Conservation (phyloP, 805 yeast genomes). For the Wickerhamiella siamensis region DNA sequence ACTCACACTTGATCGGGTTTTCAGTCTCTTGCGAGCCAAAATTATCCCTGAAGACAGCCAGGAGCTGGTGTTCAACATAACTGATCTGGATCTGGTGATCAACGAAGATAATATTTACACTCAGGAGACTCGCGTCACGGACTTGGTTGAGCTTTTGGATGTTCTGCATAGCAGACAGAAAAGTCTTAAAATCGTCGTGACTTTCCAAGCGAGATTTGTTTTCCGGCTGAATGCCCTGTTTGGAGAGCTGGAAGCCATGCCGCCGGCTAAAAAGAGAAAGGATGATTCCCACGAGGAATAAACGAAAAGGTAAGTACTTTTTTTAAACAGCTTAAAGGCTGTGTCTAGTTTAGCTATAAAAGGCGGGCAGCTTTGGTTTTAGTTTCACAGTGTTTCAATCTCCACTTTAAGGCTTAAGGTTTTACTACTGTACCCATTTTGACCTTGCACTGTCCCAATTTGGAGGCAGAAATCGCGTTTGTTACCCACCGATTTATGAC, state of each 20-base stretch:
- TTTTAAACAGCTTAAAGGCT: neutral
- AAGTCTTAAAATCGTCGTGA: constrained; percentile 8
- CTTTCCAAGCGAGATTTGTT: constrained; percentile 12
- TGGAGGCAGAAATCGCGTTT: too few species aligned
- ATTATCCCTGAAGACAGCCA: neutral
- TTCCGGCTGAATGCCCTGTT: constrained; percentile 12
- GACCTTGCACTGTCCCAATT: too few species aligned
- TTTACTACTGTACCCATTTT: too few species aligned
- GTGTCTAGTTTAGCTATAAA: too few species aligned
- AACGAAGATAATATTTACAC: constrained; percentile 21
- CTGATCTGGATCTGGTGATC: constrained; percentile 15
- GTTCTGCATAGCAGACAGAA: constrained; percentile 10
- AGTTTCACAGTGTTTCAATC: too few species aligned
- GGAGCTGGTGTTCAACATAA: constrained; percentile 15
- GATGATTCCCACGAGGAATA: too few species aligned
- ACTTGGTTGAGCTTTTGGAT: constrained; percentile 15
- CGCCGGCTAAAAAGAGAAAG: constrained; percentile 4
- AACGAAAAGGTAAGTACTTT: neutral
- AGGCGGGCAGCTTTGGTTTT: too few species aligned
- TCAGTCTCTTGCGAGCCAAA: neutral
- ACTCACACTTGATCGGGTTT: neutral
- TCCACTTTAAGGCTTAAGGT: too few species aligned
- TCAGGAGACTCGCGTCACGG: constrained; percentile 16
- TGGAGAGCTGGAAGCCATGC: constrained; percentile 9
- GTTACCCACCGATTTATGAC: too few species aligned